phyloP scores from a whole-genome alignment of 371 early-diverging fungal species.

The Rhizopus sp. region DNA sequence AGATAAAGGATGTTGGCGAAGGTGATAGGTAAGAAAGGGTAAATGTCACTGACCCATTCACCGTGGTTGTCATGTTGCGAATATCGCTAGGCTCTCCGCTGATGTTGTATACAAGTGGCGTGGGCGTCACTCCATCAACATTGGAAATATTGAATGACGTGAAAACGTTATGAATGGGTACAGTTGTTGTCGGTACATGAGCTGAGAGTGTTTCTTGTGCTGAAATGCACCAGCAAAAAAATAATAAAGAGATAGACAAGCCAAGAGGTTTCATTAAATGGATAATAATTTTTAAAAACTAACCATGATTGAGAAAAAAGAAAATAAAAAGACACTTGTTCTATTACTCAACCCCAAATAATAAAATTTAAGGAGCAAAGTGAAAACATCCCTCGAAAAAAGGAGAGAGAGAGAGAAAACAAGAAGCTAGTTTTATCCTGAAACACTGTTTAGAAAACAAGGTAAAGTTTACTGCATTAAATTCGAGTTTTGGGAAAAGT shows the following conservation, averaged over 20 bases:
- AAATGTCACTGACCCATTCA: background rate
- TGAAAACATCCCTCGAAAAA: no score
- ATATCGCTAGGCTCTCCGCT: background rate
- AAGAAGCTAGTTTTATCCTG: background rate
- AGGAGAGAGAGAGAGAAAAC: conserved; percentile 5
- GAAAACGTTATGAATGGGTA: background rate
- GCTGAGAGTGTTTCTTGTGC: background rate
- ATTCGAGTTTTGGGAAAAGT: no score
- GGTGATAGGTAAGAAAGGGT: conserved; percentile 13
- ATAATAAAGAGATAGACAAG: background rate
- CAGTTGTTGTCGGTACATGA: background rate
- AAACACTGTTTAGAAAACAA: no score
- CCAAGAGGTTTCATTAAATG: no score
- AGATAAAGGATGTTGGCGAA: conserved; percentile 35
- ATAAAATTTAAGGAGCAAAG: no score
- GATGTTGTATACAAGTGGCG: background rate
- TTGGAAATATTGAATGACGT: background rate
- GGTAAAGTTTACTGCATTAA: no score
- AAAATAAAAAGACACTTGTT: no score
- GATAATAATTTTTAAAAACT: no score
- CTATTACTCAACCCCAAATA: no score
- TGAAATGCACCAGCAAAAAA: background rate
- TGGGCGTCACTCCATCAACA: background rate
- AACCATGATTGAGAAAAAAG: no score
- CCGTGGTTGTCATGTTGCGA: background rate